A percentile compares a stretch with the other conserved stretches of the same genome.
Conservation (phyloP, 495 filamentous ascomycete species). For the Clavariopsis aquatica region DNA sequence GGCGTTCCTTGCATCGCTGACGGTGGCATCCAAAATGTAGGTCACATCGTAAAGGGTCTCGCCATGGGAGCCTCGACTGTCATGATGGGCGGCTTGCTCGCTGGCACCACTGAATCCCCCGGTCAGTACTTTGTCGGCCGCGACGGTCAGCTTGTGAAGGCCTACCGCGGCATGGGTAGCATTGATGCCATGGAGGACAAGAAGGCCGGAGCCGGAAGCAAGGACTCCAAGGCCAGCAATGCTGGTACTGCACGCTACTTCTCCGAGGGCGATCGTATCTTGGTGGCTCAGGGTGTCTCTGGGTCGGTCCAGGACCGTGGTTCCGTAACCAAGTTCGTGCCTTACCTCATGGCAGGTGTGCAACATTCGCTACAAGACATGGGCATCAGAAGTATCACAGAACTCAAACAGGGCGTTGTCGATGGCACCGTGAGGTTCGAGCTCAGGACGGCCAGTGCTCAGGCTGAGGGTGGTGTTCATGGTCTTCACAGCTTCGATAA, state of each 20-base stretch:
- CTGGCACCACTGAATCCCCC: conserved; percentile 95
- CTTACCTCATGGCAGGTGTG: conserved; percentile 90
- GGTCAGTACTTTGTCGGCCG: conserved; percentile 94
- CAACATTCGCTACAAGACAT: conserved; percentile 98
- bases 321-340: conserved; percentile 89
- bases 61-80: conserved; percentile 91
- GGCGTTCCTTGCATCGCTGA: conserved; percentile 98
- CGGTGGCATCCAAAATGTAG: conserved; percentile 96
- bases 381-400: conserved; percentile 73
- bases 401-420: conserved; percentile 72
- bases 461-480: conserved; percentile 94
- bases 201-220: conserved; percentile 69
- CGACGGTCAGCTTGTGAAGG: conserved; percentile 97
- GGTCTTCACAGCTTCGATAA: conserved; percentile 97
- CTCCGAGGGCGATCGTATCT: conserved; percentile 88
- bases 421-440: conserved; percentile 87
- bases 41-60: conserved; percentile 97
- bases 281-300: conserved; percentile 96
- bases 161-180: conserved; percentile 96
- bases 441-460: conserved; percentile 87
- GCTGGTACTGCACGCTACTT: conserved; percentile 98
- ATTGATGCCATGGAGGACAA: conserved; percentile 99
- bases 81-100: conserved; percentile 99
- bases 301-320: conserved; percentile 70
- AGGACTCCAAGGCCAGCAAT: conserved; percentile 82